Evolutionary conservation across 768 basidiomycete species (phyloP).

Genomic region (Tylopilus sp.): DNA sequence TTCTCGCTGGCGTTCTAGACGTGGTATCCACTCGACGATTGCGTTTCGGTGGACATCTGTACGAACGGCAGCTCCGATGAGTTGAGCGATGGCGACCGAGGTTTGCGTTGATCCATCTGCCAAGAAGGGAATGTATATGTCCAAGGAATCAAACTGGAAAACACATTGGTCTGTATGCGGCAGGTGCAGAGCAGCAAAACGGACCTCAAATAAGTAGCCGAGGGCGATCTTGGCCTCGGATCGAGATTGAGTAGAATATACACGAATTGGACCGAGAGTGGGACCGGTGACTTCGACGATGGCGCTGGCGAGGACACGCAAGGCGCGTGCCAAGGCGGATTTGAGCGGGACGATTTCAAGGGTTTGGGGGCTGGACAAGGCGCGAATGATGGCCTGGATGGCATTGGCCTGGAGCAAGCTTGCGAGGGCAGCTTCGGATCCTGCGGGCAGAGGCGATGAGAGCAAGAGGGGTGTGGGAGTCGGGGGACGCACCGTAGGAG

Average conservation of each 20-base stretch:
- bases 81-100: conserved; percentile 52
- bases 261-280: conserved; percentile 57
- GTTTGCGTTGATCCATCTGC: conserved; percentile 39
- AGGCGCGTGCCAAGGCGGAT: conserved; percentile 58
- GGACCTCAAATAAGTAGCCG: conserved; percentile 59
- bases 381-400: conserved; percentile 56
- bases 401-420: conserved; percentile 57
- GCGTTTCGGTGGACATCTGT: conserved; percentile 44
- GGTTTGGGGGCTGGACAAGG: conserved; percentile 43
- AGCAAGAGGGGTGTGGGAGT: neutral
- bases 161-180: neutral
- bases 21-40: conserved; percentile 63
- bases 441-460: conserved; percentile 27
- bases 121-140: conserved; percentile 65
- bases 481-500: conserved; percentile 50
- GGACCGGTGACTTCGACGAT: conserved; percentile 70
- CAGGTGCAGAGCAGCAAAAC: neutral
- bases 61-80: conserved; percentile 53
- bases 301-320: conserved; percentile 56
- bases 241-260: conserved; percentile 35
- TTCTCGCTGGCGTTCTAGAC: conserved; percentile 50
- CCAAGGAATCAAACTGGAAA: conserved; percentile 53
- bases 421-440: conserved; percentile 58
- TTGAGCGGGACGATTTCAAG: conserved; percentile 40
- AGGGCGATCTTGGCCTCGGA: conserved; percentile 55